Evolutionary conservation across 495 filamentous ascomycete species (phyloP).

Genomic region (Aspergillus panamensis): DNA sequence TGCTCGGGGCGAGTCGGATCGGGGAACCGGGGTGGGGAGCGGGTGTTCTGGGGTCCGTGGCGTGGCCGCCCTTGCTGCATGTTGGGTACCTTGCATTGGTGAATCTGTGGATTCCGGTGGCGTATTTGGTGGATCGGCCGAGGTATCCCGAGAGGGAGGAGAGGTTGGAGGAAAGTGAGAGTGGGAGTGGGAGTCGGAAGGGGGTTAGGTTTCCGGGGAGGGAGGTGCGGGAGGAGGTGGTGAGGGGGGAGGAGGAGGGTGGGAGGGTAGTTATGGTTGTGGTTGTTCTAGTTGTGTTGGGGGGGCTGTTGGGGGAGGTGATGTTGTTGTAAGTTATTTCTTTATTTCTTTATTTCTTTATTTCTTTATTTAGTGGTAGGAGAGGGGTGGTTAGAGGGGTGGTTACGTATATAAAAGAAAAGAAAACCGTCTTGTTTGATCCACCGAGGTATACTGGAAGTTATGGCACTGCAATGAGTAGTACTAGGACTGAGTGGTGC

Average conservation of each 20-base stretch:
- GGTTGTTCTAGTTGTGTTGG: neutral
- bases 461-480: no score
- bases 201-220: constrained; percentile 24
- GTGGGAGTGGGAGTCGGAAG: no score
- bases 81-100: constrained; percentile 23
- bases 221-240: neutral
- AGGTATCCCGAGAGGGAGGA: constrained; percentile 16
- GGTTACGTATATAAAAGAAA: no score
- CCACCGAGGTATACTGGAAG: no score
- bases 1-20: neutral
- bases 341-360: neutral
- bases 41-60: constrained; percentile 25
- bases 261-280: neutral
- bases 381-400: no score
- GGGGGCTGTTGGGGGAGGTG: neutral
- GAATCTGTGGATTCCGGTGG: constrained; percentile 28
- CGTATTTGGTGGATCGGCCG: constrained; percentile 29
- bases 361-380: no score
- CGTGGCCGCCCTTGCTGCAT: constrained; percentile 33
- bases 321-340: neutral
- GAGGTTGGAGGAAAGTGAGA: constrained; percentile 1
- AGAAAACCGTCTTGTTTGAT: no score
- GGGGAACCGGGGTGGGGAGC: neutral
- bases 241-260: neutral
- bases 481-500: no score